phyloP scores from a whole-genome alignment of 2,329 filamentous ascomycete species.

The Macrophomina phaseolina region DNA sequence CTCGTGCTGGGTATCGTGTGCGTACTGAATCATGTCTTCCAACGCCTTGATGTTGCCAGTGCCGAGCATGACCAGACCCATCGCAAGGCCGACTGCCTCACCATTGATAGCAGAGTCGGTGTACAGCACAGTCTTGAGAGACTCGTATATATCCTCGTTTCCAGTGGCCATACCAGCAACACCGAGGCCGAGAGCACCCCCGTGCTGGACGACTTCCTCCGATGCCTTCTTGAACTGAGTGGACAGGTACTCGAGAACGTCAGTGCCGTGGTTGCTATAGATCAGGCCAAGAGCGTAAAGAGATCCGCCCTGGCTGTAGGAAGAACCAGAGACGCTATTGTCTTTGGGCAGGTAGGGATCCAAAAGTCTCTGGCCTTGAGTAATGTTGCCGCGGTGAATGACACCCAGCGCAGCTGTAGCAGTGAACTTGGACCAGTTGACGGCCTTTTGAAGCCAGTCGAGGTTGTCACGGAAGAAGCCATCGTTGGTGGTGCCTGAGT shows the following conservation, averaged over 20 bases:
- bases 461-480: slow-evolving; percentile 98
- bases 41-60: slow-evolving; percentile 94
- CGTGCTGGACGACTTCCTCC: slow-evolving; percentile 95
- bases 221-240: slow-evolving; percentile 75
- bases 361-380: slow-evolving; percentile 88
- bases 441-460: slow-evolving; percentile 96
- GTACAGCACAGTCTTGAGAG: slow-evolving; percentile 86
- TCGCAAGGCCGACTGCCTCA: slow-evolving; percentile 91
- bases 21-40: slow-evolving; percentile 97
- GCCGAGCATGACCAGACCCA: slow-evolving; percentile 98
- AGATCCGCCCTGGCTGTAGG: slow-evolving; percentile 95
- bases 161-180: slow-evolving; percentile 98
- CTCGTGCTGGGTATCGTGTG: slow-evolving; percentile 97
- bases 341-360: slow-evolving; percentile 91
- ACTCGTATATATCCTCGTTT: slow-evolving; percentile 87
- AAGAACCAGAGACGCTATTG: slow-evolving; percentile 77
- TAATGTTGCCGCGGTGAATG: slow-evolving; percentile 93
- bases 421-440: slow-evolving; percentile 99
- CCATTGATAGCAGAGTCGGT: slow-evolving; percentile 95
- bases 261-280: slow-evolving; percentile 94
- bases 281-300: slow-evolving; percentile 95
- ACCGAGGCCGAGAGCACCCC: slow-evolving; percentile 91
- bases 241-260: slow-evolving; percentile 81
- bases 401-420: slow-evolving; percentile 95
- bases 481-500: slow-evolving; percentile 96